Evolutionary conservation across 164 flowering plant genomes (phyloP).

Genomic region (Stephania cephalantha): DNA sequence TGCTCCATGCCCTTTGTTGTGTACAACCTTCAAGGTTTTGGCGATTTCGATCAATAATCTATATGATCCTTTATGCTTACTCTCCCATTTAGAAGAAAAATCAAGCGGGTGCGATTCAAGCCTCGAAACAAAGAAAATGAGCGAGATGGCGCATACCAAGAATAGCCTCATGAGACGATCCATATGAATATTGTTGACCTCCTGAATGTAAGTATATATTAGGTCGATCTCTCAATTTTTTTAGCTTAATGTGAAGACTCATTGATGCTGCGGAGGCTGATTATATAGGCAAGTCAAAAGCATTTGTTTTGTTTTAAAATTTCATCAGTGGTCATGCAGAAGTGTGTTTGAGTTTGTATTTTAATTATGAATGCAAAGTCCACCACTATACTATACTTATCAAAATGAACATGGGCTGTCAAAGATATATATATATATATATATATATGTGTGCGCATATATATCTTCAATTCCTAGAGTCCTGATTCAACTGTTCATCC

Average conservation of each 20-base stretch:
- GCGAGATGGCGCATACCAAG: background rate
- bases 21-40: background rate
- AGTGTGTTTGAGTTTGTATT: background rate
- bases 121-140: background rate
- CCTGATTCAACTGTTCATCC: background rate
- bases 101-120: background rate
- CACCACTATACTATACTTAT: background rate
- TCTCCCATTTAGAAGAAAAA: background rate
- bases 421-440: background rate
- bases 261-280: background rate
- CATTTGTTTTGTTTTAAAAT: background rate
- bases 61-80: background rate
- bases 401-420: background rate
- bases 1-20: too few species aligned
- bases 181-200: background rate
- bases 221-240: background rate
- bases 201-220: background rate
- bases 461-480: background rate
- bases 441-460: background rate
- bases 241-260: background rate
- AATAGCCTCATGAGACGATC: background rate
- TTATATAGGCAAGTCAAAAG: background rate
- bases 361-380: background rate
- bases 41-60: background rate
- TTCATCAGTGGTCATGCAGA: background rate